phyloP scores from a whole-genome alignment of 75 land plant species.

The Pseudotsuga menziesii region DNA sequence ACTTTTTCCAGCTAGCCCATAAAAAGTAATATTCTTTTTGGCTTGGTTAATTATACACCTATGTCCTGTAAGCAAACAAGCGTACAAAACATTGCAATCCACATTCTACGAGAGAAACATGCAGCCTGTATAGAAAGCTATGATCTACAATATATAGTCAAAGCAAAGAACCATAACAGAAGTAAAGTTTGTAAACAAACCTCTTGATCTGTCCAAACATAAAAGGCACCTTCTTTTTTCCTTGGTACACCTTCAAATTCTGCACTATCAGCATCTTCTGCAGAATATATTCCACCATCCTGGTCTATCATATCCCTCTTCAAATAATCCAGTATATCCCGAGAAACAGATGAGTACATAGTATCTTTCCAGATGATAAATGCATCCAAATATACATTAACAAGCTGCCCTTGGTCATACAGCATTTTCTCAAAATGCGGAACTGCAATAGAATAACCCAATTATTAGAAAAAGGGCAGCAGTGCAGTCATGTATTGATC shows the following conservation, averaged over 20 bases:
- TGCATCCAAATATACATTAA: slow-evolving; percentile 80
- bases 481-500: not conserved
- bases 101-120: not conserved
- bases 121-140: not conserved
- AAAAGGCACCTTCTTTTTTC: slow-evolving; percentile 97
- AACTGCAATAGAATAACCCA: slow-evolving; percentile 41
- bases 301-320: slow-evolving; percentile 85
- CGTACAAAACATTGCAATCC: not conserved
- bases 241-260: slow-evolving; percentile 60
- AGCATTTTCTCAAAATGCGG: slow-evolving; percentile 99
- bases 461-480: not conserved
- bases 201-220: slow-evolving; percentile 91
- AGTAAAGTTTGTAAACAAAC: slow-evolving; percentile 23
- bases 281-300: slow-evolving; percentile 92
- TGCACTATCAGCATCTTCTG: slow-evolving; percentile 99
- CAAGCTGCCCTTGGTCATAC: slow-evolving; percentile 97
- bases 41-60: too few species aligned
- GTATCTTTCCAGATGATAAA: slow-evolving; percentile 59
- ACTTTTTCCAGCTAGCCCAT: not conserved
- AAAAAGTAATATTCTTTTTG: not conserved
- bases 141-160: not conserved
- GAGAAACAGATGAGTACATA: slow-evolving; percentile 54
- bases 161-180: not conserved
- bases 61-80: too few species aligned
- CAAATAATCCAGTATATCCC: slow-evolving; percentile 92